Conservation (phyloP, 2,329 filamentous ascomycete genomes). For the Trichoderma oligosporum region DNA sequence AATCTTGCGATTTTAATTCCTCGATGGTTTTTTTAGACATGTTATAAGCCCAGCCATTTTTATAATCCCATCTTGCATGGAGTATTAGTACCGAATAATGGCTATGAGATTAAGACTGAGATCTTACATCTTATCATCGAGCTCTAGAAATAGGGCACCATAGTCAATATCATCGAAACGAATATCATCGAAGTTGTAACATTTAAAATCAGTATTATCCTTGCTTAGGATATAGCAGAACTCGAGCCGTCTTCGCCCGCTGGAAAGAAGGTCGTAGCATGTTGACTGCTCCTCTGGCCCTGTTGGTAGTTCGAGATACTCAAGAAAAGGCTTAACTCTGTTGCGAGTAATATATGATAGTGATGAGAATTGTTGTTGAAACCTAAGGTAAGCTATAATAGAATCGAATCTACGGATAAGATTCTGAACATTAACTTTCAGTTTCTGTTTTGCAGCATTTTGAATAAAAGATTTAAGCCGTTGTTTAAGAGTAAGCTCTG, state of each 20-base stretch:
- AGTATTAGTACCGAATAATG: neutral
- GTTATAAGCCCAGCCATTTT: too few relatives aligned
- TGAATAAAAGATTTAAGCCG: neutral
- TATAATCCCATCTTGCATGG: neutral
- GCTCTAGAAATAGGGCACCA: neutral
- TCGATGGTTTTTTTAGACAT: neutral
- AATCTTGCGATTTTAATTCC: neutral
- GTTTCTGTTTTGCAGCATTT: neutral
- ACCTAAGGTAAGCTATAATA: neutral
- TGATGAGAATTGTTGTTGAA: neutral
- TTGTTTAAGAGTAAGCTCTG: neutral
- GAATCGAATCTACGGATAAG: neutral
- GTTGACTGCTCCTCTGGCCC: neutral
- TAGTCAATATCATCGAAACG: neutral
- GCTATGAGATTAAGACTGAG: neutral
- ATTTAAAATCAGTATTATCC: neutral
- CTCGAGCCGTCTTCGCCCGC: neutral
- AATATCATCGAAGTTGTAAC: neutral
- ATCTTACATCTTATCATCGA: neutral
- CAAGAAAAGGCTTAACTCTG: neutral
- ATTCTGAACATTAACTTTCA: neutral
- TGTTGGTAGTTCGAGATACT: neutral
- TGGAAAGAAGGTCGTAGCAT: neutral
- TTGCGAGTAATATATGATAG: neutral
- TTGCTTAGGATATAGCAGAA: neutral